Base-by-base conservation (phyloP, 192 early-diverging fungal genomes). In the Entophlyctis helioformis region DNA sequence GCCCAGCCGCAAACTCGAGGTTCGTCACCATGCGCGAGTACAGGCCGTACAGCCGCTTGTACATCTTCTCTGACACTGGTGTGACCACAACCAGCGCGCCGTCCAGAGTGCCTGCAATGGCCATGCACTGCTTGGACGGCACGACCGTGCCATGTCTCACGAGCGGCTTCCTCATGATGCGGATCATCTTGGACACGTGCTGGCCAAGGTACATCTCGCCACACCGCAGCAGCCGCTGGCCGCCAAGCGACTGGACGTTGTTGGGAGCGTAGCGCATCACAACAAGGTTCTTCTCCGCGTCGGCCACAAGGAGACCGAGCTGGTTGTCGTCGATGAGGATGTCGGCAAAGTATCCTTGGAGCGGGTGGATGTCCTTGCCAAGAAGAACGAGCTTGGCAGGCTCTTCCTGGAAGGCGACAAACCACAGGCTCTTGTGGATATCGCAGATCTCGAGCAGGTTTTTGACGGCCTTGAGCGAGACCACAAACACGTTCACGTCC, bases 391-490 rank as follows among this genome's bases (percentile, higher is more conserved):
- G 52, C 44, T 92, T 89, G 1, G 94, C 77, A 7, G 93, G 96
- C 26, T 89, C 89, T 39, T 95, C 88, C 79, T 97, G 95, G 54
- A 94, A 92, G 6, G 84, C 91, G 2, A 87, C 60, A 46, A 99
- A 89, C 79, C 86, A 87, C 4, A 89, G 67, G 20, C 86, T 81
- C 54, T 89, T 89, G 53, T 78, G 67, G 20, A 85, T 70, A 58
- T 99, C 96, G 36, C 84, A 88, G 2, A 96, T 57, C 15, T 93
- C 54, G 39, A 96, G 75, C 27, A 88, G 82, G 45, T 89, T 90
- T 56, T 91, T 94, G 48, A 99, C 73, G 0, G 87, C 70, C 4
- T 63, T 66, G 22, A 93, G 64, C 38, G 76, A 77, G 23, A 75
- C 85, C 11, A 93, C 88, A 67, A 85, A 97, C 28, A 87, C 82